phyloP scores from a whole-genome alignment of 441 rosid species.

The Jatropha podagrica region DNA sequence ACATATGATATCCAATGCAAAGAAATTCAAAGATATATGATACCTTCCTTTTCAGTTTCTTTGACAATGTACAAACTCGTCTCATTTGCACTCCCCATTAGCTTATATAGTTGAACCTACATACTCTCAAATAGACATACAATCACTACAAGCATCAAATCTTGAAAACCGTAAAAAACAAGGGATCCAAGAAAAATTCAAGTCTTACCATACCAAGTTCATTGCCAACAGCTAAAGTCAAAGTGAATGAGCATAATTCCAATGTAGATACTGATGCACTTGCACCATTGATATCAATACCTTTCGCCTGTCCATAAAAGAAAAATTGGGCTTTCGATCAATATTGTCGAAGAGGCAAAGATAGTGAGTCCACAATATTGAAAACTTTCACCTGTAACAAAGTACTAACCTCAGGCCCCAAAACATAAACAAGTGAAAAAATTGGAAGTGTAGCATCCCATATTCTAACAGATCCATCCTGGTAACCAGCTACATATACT shows the following conservation, averaged over 20 bases:
- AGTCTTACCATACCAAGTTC: slow-evolving; percentile 83
- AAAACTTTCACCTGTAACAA: not conserved
- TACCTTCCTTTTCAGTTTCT: slow-evolving; percentile 66
- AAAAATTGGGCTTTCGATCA: slow-evolving; percentile 8
- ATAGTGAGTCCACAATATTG: slow-evolving; percentile 14
- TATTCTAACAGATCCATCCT: slow-evolving; percentile 62
- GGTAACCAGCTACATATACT: slow-evolving; percentile 63
- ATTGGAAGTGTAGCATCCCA: slow-evolving; percentile 65
- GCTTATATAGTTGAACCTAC: slow-evolving; percentile 61
- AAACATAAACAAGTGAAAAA: slow-evolving; percentile 33
- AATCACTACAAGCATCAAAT: slow-evolving; percentile 25
- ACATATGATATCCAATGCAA: not conserved
- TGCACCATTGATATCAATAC: slow-evolving; percentile 35
- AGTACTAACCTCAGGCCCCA: slow-evolving; percentile 45
- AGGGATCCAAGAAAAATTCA: slow-evolving; percentile 25
- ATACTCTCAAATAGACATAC: slow-evolving; percentile 28
- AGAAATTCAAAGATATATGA: slow-evolving; percentile 11
- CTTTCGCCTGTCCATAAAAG: slow-evolving; percentile 49
- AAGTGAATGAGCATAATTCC: slow-evolving; percentile 60
- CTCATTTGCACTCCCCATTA: slow-evolving; percentile 46
- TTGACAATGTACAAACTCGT: slow-evolving; percentile 55
- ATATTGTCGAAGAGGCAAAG: slow-evolving; percentile 13
- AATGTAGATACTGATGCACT: slow-evolving; percentile 60
- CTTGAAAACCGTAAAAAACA: slow-evolving; percentile 17
- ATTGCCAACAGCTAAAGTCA: slow-evolving; percentile 69